phyloP scores from a whole-genome alignment of 768 basidiomycete species.

The Russula sp. region DNA sequence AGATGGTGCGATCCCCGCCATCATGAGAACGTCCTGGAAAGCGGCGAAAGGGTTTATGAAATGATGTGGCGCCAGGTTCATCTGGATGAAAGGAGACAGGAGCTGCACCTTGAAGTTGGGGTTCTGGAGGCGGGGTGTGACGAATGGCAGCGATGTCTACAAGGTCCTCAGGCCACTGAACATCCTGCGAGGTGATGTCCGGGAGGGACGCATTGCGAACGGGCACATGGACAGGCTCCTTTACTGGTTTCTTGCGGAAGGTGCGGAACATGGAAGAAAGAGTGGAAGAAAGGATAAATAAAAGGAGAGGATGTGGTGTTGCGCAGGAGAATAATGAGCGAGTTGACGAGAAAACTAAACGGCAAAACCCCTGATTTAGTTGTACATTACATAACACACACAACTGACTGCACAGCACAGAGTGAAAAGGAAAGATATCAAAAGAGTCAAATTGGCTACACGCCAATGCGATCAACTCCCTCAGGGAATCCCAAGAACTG shows the following conservation, averaged over 20 bases:
- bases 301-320: background rate
- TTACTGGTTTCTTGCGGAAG: constrained; percentile 58
- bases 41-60: constrained; percentile 75
- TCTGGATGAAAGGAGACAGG: constrained; percentile 55
- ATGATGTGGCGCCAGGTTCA: constrained; percentile 53
- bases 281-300: constrained; percentile 1
- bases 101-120: constrained; percentile 55
- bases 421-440: too few species aligned
- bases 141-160: constrained; percentile 65
- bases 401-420: too few species aligned
- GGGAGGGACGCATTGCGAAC: constrained; percentile 74
- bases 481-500: constrained; percentile 20
- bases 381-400: constrained; percentile 1
- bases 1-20: constrained; percentile 50
- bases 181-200: constrained; percentile 63
- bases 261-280: constrained; percentile 51
- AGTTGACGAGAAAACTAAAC: background rate
- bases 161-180: constrained; percentile 80
- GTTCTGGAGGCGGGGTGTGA: constrained; percentile 33
- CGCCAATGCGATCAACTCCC: too few species aligned
- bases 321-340: constrained; percentile 8
- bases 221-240: constrained; percentile 39
- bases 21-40: constrained; percentile 27
- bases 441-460: too few species aligned
- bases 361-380: constrained; percentile 10